phyloP scores from a whole-genome alignment of 768 basidiomycete genomes.

The Boletus reticulatus region DNA sequence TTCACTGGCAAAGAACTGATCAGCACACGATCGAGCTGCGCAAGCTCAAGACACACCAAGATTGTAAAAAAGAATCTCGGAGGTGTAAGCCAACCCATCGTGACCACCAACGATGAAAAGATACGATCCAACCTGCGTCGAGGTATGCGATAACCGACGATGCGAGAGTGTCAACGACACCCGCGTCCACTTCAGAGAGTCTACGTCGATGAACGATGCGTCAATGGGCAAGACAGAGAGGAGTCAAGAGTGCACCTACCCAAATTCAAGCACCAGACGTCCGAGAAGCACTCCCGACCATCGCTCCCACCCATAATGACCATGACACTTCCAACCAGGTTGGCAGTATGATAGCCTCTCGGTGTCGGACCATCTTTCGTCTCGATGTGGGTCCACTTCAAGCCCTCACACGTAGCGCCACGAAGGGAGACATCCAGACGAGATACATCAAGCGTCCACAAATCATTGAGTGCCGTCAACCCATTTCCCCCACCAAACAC shows the following conservation, averaged over 20 bases:
- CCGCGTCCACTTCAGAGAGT: constrained; percentile 29
- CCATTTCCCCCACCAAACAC: constrained; percentile 96
- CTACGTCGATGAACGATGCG: constrained; percentile 4
- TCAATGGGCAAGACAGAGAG: not conserved
- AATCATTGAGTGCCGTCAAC: constrained; percentile 81
- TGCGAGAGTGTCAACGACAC: constrained; percentile 30
- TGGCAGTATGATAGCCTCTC: constrained; percentile 90
- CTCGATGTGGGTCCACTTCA: constrained; percentile 60
- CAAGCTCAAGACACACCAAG: constrained; percentile 52
- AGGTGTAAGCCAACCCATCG: constrained; percentile 70
- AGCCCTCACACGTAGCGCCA: constrained; percentile 7
- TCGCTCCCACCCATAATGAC: constrained; percentile 90
- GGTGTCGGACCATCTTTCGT: constrained; percentile 58
- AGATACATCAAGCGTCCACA: constrained; percentile 81
- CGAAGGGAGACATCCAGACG: constrained; percentile 32
- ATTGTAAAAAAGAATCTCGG: constrained; percentile 81
- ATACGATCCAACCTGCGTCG: constrained; percentile 90
- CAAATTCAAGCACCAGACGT: constrained; percentile 84
- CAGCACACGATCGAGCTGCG: not conserved
- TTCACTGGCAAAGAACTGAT: constrained; percentile 51
- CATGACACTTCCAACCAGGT: constrained; percentile 82
- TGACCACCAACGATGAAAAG: constrained; percentile 90
- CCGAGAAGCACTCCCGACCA: constrained; percentile 82
- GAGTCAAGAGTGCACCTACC: constrained; percentile 47
- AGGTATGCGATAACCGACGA: constrained; percentile 77